Conservation (phyloP, 2,329 filamentous ascomycete species). For the Setomelanomma holmii region DNA sequence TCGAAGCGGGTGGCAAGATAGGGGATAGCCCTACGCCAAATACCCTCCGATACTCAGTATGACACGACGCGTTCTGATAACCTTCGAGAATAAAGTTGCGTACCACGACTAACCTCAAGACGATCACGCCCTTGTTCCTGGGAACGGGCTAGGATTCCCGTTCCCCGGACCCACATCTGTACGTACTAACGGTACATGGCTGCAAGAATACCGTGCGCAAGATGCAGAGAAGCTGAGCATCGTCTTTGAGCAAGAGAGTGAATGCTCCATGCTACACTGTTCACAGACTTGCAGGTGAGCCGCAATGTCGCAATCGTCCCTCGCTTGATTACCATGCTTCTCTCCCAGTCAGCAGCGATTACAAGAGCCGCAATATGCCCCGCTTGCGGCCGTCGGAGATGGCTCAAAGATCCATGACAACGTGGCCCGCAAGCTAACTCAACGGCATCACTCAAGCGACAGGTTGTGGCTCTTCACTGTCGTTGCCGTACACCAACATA, state of each 20-base stretch:
- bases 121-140: constrained; percentile 44
- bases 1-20: neutral
- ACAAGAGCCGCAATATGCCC: constrained; percentile 17
- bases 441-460: constrained; percentile 14
- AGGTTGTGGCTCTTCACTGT: constrained; percentile 25
- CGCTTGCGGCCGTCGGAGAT: constrained; percentile 24
- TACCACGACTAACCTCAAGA: constrained; percentile 38
- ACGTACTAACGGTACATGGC: neutral
- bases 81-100: constrained; percentile 16
- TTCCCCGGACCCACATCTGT: constrained; percentile 44
- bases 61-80: neutral
- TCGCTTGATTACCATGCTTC: constrained; percentile 8
- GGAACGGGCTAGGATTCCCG: constrained; percentile 40
- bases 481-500: constrained; percentile 4
- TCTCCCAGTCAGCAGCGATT: constrained; percentile 17
- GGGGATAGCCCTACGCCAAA: constrained; percentile 1
- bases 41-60: neutral
- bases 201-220: neutral
- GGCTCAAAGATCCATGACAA: constrained; percentile 20
- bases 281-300: neutral
- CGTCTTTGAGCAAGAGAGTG: neutral
- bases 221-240: neutral
- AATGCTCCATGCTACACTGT: neutral
- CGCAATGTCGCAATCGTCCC: constrained; percentile 1
- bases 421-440: constrained; percentile 22